Percentiles rank a stretch among this genome's conserved stretches.
Conservation (phyloP, 345 rosid genomes). For the Eucalyptus decipiens region DNA sequence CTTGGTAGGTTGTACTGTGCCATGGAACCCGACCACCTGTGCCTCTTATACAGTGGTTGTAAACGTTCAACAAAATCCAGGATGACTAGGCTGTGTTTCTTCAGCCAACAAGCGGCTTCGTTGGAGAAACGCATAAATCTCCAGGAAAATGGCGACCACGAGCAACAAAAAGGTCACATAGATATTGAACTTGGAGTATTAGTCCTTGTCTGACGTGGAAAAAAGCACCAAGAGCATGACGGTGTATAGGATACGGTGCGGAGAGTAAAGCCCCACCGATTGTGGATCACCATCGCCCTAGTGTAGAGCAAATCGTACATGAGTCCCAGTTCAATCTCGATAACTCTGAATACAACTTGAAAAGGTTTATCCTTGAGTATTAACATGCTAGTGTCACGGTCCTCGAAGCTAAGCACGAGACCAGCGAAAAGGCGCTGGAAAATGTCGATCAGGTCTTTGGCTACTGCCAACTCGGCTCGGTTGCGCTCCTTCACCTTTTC, state of each 20-base stretch:
- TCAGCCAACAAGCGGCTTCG: background rate
- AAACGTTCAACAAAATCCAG: background rate
- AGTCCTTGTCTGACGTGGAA: background rate
- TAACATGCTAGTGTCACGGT: background rate
- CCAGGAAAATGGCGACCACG: background rate
- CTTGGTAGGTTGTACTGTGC: background rate
- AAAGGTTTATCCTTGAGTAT: background rate
- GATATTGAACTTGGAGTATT: background rate
- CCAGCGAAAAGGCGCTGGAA: background rate
- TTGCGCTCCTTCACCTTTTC: too few relatives aligned
- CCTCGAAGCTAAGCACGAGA: background rate
- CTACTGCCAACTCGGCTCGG: background rate
- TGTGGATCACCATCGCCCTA: constrained; percentile 5
- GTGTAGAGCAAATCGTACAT: constrained; percentile 8
- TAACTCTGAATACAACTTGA: background rate
- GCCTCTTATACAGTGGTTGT: background rate
- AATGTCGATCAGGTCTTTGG: background rate
- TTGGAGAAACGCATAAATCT: background rate
- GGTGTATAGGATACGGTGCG: background rate
- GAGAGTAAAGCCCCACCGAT: background rate
- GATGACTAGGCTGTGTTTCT: rapidly evolving
- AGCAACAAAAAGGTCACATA: background rate
- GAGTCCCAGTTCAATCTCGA: constrained; percentile 25
- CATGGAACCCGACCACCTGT: background rate
- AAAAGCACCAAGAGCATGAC: background rate